phyloP scores from a whole-genome alignment of 2,329 filamentous ascomycete species.

The Calonectria crousiana region DNA sequence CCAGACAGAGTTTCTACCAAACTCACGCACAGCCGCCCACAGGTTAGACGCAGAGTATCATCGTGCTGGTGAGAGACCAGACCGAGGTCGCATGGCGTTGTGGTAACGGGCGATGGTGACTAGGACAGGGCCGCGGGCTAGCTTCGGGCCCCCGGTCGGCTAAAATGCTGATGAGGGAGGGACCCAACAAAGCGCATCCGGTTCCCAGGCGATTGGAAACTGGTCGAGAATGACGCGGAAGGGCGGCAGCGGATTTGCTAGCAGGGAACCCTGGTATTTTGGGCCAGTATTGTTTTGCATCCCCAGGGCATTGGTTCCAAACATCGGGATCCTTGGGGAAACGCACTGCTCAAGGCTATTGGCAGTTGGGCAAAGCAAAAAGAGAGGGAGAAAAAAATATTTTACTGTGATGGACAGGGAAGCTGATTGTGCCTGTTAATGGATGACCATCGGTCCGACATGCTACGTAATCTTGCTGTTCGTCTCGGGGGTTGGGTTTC shows the following conservation, averaged over 20 bases:
- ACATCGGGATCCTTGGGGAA: conserved; percentile 28
- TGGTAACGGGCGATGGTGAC: conserved; percentile 15
- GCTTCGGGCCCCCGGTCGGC: conserved; percentile 4
- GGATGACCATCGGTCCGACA: conserved; percentile 8
- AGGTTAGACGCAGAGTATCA: background rate
- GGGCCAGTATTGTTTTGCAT: conserved; percentile 33
- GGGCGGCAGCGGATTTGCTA: conserved; percentile 26
- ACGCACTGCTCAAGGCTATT: conserved; percentile 26
- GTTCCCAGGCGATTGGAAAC: conserved; percentile 43
- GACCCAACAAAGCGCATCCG: conserved; percentile 33
- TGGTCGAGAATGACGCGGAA: conserved; percentile 33
- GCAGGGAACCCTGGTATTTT: conserved; percentile 38
- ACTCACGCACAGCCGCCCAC: background rate
- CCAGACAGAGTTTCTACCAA: conserved; percentile 8
- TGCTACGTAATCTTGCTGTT: conserved; percentile 20
- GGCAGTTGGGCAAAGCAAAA: conserved; percentile 25
- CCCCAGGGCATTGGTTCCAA: conserved; percentile 29
- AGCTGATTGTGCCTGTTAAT: background rate
- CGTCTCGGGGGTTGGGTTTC: background rate
- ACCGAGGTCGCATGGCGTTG: conserved; percentile 27
- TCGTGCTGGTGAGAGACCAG: conserved; percentile 12
- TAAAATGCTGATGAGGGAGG: conserved; percentile 17
- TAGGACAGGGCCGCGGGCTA: conserved; percentile 13
- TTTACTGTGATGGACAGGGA: conserved; percentile 1
- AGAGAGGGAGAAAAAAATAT: background rate